Evolutionary conservation across 1,284 basidiomycete genomes (phyloP), one percentile per base, ranked within the genome.

Genomic region (Cryptococcus deneoformans): DNA sequence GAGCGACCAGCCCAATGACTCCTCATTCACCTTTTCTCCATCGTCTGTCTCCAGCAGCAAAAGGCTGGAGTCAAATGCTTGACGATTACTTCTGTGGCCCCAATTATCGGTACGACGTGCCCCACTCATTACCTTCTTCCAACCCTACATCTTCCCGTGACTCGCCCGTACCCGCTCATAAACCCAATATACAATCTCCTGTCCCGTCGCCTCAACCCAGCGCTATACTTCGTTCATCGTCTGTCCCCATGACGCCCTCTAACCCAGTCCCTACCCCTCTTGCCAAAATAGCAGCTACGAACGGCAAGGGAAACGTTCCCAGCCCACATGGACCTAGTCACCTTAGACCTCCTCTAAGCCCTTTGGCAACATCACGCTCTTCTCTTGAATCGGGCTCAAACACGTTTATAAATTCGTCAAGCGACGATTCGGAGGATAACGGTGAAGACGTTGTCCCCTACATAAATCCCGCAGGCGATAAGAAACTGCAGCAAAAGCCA

Each of bases 31-130:
- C 60, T 12, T 59, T 62, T 12, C n/a, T 65, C 34, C 56, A 62
- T 40, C 55, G 60, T 34, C 51, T 59, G 20, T 44, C 53, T 42
- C 44, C 54, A 54, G 10, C 38, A 50, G 38, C 58, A 20, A 20
- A 70, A 58, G 74, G 74, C 2, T 76, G 74, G 74, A 73, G 71
- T 47, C 67, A 62, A 35, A 73, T 76, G 70, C 37, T 39, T 7
- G 12, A 14, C 49, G 74, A 76, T 39, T 76, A 72, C 67, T 64
- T 76, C 37, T 74, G 72, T 47, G 71, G 69, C 4, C 52, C 60
- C 3, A 45, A 58, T 8, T 24, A 53, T 6, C 35, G 50, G 9
- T 48, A 51, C 20, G 39, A 56, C 3, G 45, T 43, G 20, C 54
- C 53, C 5, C 38, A 56, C 36, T 56, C 53, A 4, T 56, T 48